Evolutionary conservation across 139 green algal species (phyloP), one percentile per base, ranked within the genome.

Genomic region (Coccomyxa sp.): DNA sequence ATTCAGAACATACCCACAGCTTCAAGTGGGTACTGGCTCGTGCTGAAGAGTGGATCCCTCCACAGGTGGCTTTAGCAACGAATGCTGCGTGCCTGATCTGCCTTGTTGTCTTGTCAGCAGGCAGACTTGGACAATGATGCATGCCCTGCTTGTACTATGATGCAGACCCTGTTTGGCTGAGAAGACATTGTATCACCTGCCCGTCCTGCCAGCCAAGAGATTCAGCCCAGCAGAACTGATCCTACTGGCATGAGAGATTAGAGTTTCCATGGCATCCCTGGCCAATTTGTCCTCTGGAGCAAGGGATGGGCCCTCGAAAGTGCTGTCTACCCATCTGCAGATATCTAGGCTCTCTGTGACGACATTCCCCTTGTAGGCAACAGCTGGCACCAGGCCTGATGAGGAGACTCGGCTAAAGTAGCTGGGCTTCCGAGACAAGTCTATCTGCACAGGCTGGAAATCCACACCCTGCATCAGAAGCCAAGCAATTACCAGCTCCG

Each of bases 361-460:
- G 69, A 9, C 16, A 2, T 22, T 76, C 75, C 24, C 74, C 41
- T 40, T 18, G 41, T 82, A 55, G n/a, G 83, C 40, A 8, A 94
- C 55, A 18, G 84, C 86, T 6, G 90, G 90, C 27, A 94, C 90
- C n/a, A 93, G 72, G 6, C 82, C 84, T 1, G 77, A 76, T 0
- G 73, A 82, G 73, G 88, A 88, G 9, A 94, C 33, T 3, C 8
- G 27, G 0, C 35, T 37, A 50, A 82, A 94, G 86, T 86, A 94
- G 6, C 8, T 7, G 8, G 90, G 89, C 81, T 93, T 93, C 55
- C 68, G 34, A 24, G 77, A 81, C 14, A 94, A 72, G 76, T 94
- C 89, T 1, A 94, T 76, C 27, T 94, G 89, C 12, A 94, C 82
- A 34, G 91, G 68, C 1, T 86, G 70, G 73, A 89, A 88, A 4